phyloP scores from a whole-genome alignment of 257 asterid species.

The Solanum habrochaites region DNA sequence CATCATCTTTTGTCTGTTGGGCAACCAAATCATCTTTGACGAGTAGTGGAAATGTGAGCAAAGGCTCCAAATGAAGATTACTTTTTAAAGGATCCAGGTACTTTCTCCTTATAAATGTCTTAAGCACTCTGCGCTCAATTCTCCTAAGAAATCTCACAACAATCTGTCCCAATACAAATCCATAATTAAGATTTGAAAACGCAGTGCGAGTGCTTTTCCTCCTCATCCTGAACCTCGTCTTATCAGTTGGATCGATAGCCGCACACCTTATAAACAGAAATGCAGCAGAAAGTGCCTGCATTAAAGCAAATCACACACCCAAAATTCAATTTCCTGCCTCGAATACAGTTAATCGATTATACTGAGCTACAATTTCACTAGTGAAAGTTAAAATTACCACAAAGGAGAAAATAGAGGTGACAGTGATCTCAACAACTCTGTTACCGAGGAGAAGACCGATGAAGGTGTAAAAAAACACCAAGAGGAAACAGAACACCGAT shows the following conservation, averaged over 20 bases:
- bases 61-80: conserved; percentile 48
- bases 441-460: conserved; percentile 73
- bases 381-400: conserved; percentile 31
- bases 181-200: conserved; percentile 29
- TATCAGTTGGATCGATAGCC: conserved; percentile 80
- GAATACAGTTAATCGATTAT: background rate
- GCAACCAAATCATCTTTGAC: conserved; percentile 51
- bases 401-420: conserved; percentile 46
- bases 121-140: conserved; percentile 63
- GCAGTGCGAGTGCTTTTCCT: conserved; percentile 4
- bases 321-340: background rate
- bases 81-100: conserved; percentile 62
- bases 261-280: conserved; percentile 69
- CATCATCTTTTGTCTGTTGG: conserved; percentile 46
- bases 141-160: conserved; percentile 49
- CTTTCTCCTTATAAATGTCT: conserved; percentile 74
- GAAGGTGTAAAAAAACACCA: conserved; percentile 64
- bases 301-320: background rate
- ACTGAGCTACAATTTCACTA: background rate
- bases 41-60: conserved; percentile 56
- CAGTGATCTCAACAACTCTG: conserved; percentile 46
- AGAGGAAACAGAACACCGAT: conserved; percentile 56
- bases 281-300: conserved; percentile 60
- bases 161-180: conserved; percentile 35
- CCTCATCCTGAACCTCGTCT: conserved; percentile 53